phyloP scores from a whole-genome alignment of 306 rosid genomes.

The Quillaja saponaria region DNA sequence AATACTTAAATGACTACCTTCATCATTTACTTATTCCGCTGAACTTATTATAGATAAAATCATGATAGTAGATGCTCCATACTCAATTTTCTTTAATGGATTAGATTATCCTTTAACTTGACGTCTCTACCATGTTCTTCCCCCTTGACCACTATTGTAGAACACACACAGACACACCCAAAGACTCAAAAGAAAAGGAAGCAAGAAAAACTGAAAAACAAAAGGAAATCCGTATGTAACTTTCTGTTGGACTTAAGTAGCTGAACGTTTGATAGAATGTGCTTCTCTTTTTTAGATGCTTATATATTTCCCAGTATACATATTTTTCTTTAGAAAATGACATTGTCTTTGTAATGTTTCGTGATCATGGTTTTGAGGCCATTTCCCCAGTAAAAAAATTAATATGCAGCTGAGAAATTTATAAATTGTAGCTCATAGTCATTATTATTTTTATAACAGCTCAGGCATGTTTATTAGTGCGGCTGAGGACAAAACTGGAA shows the following conservation, averaged over 20 bases:
- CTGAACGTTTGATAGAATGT: conserved; percentile 10
- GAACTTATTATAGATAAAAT: conserved; percentile 12
- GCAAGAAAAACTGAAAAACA: neutral
- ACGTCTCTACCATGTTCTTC: too few species aligned
- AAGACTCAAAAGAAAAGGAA: neutral
- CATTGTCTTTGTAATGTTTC: conserved; percentile 12
- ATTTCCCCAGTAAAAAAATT: too few species aligned
- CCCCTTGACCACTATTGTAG: too few species aligned
- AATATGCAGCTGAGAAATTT: too few species aligned
- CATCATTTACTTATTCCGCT: neutral
- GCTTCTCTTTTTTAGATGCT: conserved; percentile 13
- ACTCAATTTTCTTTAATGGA: too few species aligned
- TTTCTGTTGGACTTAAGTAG: conserved; percentile 9
- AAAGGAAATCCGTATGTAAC: too few species aligned
- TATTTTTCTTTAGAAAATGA: too few species aligned
- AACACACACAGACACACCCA: neutral
- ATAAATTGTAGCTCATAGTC: too few species aligned
- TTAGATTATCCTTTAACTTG: too few species aligned
- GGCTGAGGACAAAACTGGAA: conserved; percentile 64
- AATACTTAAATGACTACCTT: conserved; percentile 20
- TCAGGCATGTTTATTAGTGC: conserved; percentile 75
- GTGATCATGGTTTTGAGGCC: conserved; percentile 16
- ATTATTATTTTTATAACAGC: too few species aligned
- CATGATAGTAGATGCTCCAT: neutral
- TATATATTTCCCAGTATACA: neutral